Evolutionary conservation across 2,329 filamentous ascomycete genomes (phyloP), one percentile per base, ranked within the genome.

Genomic region (Knufia fluminis): DNA sequence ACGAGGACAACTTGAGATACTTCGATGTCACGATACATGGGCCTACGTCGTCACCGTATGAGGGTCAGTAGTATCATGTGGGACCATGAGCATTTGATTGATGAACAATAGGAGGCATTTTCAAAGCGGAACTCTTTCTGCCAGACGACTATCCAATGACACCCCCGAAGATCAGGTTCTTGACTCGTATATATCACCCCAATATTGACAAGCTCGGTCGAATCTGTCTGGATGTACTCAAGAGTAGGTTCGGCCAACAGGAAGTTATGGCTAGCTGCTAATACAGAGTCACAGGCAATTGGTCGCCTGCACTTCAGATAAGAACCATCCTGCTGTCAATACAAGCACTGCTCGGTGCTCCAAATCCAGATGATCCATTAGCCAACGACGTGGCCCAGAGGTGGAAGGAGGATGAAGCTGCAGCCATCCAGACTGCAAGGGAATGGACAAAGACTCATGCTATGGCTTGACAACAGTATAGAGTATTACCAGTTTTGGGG

Each of bases 121-220:
- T 98, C 76, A 91, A 94, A 70, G 84, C 97, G 54, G 92, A 98
- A 69, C 81, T 98, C 17, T 98, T 98, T 68, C 78, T 98, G 20
- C 94, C 94, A 39, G 92, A 98, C 64, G 92, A 98, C 72, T 98
- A 98, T 67, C 92, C 92, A 36, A 98, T 98, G 92, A 95, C 89
- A 28, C 91, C 92, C 48, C 92, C 92, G 40, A 96, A 96, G 76
- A 96, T 98, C 64, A 86, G 92, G 49, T 98, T 98, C 71, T 76
- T 98, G 46, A 98, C 94, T 61, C 96, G 95, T 72, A 97, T 98
- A 68, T 98, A 97, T 71, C 94, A 98, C 68, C 92, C 92, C 46
- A 98, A 98, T 67, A 96, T 98, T 60, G 92, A 98, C 68, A 94
- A 94, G 70, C 80, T 98, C 1, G 92, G 92, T 53, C 85, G 92